phyloP scores from a whole-genome alignment of 768 basidiomycete genomes.

The Rhizopogon vinicolor region DNA sequence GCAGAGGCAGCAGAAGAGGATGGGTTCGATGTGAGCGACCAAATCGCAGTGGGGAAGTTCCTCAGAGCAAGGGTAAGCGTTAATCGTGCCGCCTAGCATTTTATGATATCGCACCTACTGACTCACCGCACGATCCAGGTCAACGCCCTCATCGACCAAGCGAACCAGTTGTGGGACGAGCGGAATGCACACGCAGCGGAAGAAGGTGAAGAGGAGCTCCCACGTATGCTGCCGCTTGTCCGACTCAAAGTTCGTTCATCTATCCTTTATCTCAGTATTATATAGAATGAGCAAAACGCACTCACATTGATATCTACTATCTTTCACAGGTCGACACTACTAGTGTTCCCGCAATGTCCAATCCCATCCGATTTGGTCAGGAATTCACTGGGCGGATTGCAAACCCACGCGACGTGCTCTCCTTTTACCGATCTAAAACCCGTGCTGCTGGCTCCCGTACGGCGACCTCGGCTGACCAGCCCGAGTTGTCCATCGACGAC shows the following conservation, averaged over 20 bases:
- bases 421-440: constrained; percentile 78
- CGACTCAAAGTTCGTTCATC: constrained; percentile 61
- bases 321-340: constrained; percentile 76
- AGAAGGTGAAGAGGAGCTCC: constrained; percentile 57
- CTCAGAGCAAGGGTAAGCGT: constrained; percentile 60
- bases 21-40: constrained; percentile 71
- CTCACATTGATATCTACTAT: background rate
- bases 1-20: constrained; percentile 76
- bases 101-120: background rate
- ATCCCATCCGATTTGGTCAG: constrained; percentile 95
- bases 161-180: constrained; percentile 75
- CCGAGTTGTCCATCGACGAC: constrained; percentile 80
- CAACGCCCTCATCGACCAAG: constrained; percentile 72
- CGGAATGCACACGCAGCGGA: constrained; percentile 57
- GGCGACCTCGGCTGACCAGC: constrained; percentile 70
- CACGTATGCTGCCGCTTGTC: constrained; percentile 80
- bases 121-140: constrained; percentile 46
- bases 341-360: constrained; percentile 85
- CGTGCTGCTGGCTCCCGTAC: constrained; percentile 34
- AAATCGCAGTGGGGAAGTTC: constrained; percentile 78
- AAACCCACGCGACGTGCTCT: constrained; percentile 90
- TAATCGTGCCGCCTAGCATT: background rate
- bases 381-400: constrained; percentile 89
- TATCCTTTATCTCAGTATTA: background rate
- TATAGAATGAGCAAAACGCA: background rate